Base-by-base conservation (phyloP, 2,329 filamentous ascomycete species). In the Plenodomus lindquistii region DNA sequence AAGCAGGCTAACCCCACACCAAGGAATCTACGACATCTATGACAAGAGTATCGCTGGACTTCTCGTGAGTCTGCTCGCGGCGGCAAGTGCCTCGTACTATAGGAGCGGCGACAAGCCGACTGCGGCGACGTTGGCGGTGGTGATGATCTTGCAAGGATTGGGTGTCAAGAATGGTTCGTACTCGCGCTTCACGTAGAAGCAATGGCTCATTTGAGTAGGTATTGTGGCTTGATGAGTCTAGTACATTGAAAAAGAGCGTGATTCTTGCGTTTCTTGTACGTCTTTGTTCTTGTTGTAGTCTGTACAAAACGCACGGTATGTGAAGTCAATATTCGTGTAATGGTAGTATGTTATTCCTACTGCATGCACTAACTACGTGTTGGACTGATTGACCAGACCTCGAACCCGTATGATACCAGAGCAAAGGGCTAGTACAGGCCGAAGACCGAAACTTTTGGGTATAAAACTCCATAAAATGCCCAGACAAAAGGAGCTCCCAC, bases 31-130 rank as follows among this genome's bases (percentile, higher is more conserved):
- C n/a, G 65, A 70, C 29, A 42, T 58, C 2, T 60, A 65, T 6
- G 69, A 72, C 49, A 68, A 69, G 39, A 54, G 57, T 40, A 62
- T 70, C 36, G 68, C 65, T 8, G 55, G 57, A 1, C 44, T 72
- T 18, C 42, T 72, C 37, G 56, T 62, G 1, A 50, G 57, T 5
- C 38, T 70, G 15, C 40, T 67, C 18, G 50, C 62, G 4, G 65
- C 63, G 10, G 63, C 64, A 2, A 62, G 66, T 2, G 56, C 49
- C 2, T 58, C 46, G 11, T 65, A 65, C 29, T 55, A 52, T 40
- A 60, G 50, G 36, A 55, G 57, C 4, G 65, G 65, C 1, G 66
- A 69, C 24, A 66, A 55, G 38, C 54, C 59, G 6, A 66, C 63
- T 11, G 65, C 53, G 7, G 40, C 51, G 1, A 59, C 58, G 2